These are phyloP conservation scores for Trichoderma simmonsii DNA, from an alignment of 2,329 filamentous ascomycete species.

Conservation along the genomic window DNA sequence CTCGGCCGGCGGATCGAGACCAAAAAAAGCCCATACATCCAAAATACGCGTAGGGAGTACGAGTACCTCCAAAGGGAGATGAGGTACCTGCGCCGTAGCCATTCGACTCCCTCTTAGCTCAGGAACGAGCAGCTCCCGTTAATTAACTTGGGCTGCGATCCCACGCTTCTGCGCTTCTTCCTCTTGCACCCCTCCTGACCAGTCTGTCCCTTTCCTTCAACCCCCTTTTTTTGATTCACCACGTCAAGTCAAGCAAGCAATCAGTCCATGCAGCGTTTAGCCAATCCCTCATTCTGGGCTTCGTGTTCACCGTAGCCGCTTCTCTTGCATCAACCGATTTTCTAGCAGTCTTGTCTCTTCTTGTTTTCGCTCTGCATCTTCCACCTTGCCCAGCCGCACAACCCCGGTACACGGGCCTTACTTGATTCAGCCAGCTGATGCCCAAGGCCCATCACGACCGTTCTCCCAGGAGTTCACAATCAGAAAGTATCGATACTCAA, in stretches of 20 bases:
- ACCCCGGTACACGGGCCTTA: constrained; percentile 12
- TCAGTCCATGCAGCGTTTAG: not conserved
- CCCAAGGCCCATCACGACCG: constrained; percentile 9
- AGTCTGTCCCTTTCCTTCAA: constrained; percentile 6
- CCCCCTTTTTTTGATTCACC: constrained; percentile 13
- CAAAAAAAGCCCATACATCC: not conserved
- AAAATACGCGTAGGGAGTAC: not conserved
- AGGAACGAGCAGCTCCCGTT: constrained; percentile 15
- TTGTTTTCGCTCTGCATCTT: not conserved
- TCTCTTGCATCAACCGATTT: not conserved
- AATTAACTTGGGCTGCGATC: constrained; percentile 10
- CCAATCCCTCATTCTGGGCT: constrained; percentile 1
- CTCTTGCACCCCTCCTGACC: constrained; percentile 16
- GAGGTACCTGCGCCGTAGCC: constrained; percentile 3
- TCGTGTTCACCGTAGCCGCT: not conserved
- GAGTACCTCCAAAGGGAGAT: constrained; percentile 7
- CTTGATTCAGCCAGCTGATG: constrained; percentile 18
- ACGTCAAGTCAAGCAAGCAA: not conserved
- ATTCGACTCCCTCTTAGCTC: constrained; percentile 12
- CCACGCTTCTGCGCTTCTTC: constrained; percentile 8
- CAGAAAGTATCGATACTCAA: not conserved
- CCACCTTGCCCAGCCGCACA: constrained; percentile 3
- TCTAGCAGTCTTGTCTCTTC: not conserved
- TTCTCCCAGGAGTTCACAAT: constrained; percentile 7
- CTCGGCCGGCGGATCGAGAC: not conserved